Conservation (phyloP, 2,329 filamentous ascomycete species). For the Colletotrichum sp. region DNA sequence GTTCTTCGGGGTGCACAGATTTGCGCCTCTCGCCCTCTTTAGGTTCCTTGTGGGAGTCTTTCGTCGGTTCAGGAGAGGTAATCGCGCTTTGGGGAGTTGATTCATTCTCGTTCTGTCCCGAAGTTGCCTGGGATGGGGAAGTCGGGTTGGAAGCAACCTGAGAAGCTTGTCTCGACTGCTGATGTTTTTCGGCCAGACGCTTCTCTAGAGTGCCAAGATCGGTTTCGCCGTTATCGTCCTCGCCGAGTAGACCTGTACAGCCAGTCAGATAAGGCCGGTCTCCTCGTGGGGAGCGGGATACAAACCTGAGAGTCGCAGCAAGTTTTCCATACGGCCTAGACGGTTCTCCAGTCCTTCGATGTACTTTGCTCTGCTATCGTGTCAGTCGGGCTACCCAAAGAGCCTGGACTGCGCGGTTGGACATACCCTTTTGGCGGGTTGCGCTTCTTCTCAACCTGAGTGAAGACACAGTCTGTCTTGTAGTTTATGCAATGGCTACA, state of each 20-base stretch:
- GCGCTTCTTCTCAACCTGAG: constrained; percentile 98
- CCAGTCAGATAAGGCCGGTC: constrained; percentile 27
- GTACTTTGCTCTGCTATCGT: constrained; percentile 79
- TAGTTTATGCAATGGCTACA: constrained; percentile 98
- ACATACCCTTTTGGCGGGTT: constrained; percentile 93
- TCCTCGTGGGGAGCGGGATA: background rate
- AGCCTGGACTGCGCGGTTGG: background rate
- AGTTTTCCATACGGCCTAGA: constrained; percentile 91
- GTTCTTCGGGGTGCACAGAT: constrained; percentile 47
- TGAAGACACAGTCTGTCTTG: constrained; percentile 97
- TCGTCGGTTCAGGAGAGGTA: constrained; percentile 56
- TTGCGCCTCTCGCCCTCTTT: constrained; percentile 38
- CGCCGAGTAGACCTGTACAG: constrained; percentile 71
- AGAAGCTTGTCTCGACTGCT: constrained; percentile 55
- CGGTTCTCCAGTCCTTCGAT: constrained; percentile 97
- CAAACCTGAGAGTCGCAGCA: constrained; percentile 80
- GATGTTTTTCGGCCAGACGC: constrained; percentile 65
- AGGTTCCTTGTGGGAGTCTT: constrained; percentile 41
- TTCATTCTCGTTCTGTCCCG: constrained; percentile 44
- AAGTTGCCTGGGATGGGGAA: constrained; percentile 54
- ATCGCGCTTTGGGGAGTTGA: constrained; percentile 60
- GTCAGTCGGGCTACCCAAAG: background rate
- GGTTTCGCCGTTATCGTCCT: constrained; percentile 84
- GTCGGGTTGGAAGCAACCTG: constrained; percentile 54
- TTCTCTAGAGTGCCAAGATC: constrained; percentile 90